Evolutionary conservation across 2,329 filamentous ascomycete species (phyloP).

Genomic region (Colletotrichum filicis): DNA sequence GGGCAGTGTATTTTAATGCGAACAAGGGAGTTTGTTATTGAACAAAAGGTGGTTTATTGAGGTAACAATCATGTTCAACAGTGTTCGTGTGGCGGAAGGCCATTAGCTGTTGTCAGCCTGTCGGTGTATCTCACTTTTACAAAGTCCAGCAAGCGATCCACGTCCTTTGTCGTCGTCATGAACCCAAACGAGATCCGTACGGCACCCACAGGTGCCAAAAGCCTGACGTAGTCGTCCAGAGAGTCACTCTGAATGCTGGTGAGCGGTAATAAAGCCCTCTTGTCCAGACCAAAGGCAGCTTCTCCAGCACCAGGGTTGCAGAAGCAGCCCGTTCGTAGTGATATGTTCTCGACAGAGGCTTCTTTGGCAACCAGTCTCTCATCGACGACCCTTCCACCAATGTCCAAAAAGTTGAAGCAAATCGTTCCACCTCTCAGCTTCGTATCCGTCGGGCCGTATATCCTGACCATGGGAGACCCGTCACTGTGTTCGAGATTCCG

Average conservation of each 20-base stretch:
- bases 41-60: not conserved
- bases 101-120: slow-evolving; percentile 33
- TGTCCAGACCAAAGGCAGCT: slow-evolving; percentile 44
- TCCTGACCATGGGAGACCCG: slow-evolving; percentile 44
- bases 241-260: slow-evolving; percentile 26
- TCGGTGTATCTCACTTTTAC: slow-evolving; percentile 45
- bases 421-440: slow-evolving; percentile 48
- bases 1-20: too few relatives aligned
- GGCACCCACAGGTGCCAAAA: slow-evolving; percentile 44
- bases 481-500: slow-evolving; percentile 44
- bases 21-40: too few relatives aligned
- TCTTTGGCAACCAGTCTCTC: slow-evolving; percentile 48
- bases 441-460: slow-evolving; percentile 49
- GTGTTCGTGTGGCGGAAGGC: slow-evolving; percentile 15
- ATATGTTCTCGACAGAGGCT: slow-evolving; percentile 47
- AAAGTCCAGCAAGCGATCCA: slow-evolving; percentile 50
- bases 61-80: slow-evolving; percentile 8
- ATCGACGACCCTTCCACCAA: slow-evolving; percentile 45
- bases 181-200: slow-evolving; percentile 52
- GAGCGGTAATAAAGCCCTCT: slow-evolving; percentile 27
- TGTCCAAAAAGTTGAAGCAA: slow-evolving; percentile 52
- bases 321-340: slow-evolving; percentile 54
- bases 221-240: slow-evolving; percentile 39
- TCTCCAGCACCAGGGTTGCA: slow-evolving; percentile 54
- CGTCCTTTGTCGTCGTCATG: slow-evolving; percentile 47